A percentile compares a stretch with the other conserved stretches of the same genome.
phyloP scores from a whole-genome alignment of 768 basidiomycete genomes.

The Termitomyces sp. region DNA sequence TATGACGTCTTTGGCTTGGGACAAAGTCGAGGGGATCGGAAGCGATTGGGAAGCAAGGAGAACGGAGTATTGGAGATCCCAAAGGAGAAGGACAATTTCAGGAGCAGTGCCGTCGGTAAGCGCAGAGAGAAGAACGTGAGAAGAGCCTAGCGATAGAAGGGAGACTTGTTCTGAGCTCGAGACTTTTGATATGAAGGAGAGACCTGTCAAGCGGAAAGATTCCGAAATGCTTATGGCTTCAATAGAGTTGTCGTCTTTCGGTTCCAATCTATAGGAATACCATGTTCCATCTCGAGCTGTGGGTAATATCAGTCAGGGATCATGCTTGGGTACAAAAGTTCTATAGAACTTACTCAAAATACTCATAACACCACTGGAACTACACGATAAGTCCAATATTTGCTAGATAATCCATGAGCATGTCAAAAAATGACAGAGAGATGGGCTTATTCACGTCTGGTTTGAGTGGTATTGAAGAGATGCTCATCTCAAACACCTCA shows the following conservation, averaged over 20 bases:
- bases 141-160: conserved; percentile 47
- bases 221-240: conserved; percentile 17
- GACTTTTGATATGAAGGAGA: conserved; percentile 21
- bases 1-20: conserved; percentile 19
- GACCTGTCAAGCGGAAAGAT: conserved; percentile 25
- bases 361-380: conserved; percentile 42
- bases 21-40: conserved; percentile 41
- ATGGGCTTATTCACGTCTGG: conserved; percentile 20
- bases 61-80: conserved; percentile 68
- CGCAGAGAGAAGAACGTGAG: conserved; percentile 51
- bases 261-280: conserved; percentile 30
- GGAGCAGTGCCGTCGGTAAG: conserved; percentile 27
- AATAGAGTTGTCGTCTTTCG: conserved; percentile 18
- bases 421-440: neutral
- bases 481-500: conserved; percentile 23
- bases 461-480: conserved; percentile 22
- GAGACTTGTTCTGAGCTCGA: conserved; percentile 23
- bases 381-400: conserved; percentile 35
- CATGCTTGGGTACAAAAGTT: neutral
- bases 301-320: neutral
- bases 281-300: conserved; percentile 41
- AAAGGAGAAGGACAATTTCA: conserved; percentile 52
- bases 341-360: conserved; percentile 37
- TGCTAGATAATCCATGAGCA: conserved; percentile 22
- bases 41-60: conserved; percentile 50